Conservation (phyloP, 2,329 filamentous ascomycete species). For the Nemania serpens region DNA sequence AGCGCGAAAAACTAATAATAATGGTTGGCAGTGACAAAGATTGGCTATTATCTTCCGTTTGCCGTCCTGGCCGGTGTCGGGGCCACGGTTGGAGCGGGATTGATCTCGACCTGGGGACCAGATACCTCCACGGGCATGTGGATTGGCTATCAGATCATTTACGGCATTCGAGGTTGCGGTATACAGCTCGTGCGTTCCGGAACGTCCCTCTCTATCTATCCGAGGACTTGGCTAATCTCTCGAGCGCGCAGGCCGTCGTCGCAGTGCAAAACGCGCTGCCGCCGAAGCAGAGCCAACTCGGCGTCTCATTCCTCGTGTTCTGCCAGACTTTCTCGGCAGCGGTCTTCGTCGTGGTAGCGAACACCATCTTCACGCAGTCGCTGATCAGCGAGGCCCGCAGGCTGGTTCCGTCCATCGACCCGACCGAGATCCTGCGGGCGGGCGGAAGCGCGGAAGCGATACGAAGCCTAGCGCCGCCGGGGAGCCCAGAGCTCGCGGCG, state of each 20-base stretch:
- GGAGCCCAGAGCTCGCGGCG: constrained; percentile 35
- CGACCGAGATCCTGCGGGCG: constrained; percentile 33
- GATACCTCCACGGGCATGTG: constrained; percentile 34
- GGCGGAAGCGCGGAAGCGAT: constrained; percentile 39
- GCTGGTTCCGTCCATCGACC: constrained; percentile 35
- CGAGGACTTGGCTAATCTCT: constrained; percentile 3
- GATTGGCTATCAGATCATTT: constrained; percentile 40
- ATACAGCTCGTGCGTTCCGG: constrained; percentile 34
- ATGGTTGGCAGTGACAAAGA: constrained; percentile 30
- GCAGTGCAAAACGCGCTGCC: constrained; percentile 39
- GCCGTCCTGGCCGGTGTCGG: constrained; percentile 32
- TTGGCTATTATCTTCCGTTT: constrained; percentile 40
- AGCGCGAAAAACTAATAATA: background rate
- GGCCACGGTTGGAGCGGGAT: constrained; percentile 33
- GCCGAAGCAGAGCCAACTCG: constrained; percentile 34
- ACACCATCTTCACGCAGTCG: constrained; percentile 39
- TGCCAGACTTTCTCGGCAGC: constrained; percentile 37
- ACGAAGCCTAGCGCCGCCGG: constrained; percentile 34
- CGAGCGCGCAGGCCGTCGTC: constrained; percentile 29
- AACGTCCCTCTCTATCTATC: background rate
- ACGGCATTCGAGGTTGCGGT: constrained; percentile 35
- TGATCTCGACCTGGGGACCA: constrained; percentile 38
- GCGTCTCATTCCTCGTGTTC: constrained; percentile 39
- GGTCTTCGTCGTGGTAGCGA: constrained; percentile 37
- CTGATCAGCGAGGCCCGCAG: constrained; percentile 29